phyloP scores from a whole-genome alignment of 1,284 basidiomycete species.

The Sporisorium iseilematis-ciliati region DNA sequence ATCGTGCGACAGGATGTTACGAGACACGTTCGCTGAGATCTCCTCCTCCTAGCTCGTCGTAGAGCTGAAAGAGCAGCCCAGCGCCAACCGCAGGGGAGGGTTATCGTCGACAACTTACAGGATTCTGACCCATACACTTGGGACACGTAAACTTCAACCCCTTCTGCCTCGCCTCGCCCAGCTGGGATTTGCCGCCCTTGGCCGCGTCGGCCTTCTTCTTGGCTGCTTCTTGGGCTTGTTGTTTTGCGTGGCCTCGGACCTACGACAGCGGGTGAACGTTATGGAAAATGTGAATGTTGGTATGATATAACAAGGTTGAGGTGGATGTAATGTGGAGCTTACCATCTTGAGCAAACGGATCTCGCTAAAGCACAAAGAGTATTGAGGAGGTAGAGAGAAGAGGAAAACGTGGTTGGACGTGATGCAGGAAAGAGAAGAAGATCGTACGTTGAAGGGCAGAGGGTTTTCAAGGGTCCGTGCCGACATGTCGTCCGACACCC shows the following conservation, averaged over 20 bases:
- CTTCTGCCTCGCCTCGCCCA: conserved; percentile 37
- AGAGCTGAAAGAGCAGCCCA: too few relatives aligned
- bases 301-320: not conserved
- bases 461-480: conserved; percentile 9
- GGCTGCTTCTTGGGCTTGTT: conserved; percentile 38
- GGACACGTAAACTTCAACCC: conserved; percentile 47
- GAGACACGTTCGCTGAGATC: too few relatives aligned
- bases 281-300: not conserved
- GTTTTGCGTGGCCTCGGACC: conserved; percentile 45
- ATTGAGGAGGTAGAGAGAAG: not conserved
- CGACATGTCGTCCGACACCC: conserved; percentile 14
- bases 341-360: too few relatives aligned
- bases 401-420: not conserved
- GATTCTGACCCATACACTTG: conserved; percentile 36
- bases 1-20: too few relatives aligned
- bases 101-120: conserved; percentile 32
- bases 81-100: too few relatives aligned
- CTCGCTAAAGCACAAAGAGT: not conserved
- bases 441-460: not conserved
- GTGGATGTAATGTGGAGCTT: too few relatives aligned
- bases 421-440: too few relatives aligned
- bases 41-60: too few relatives aligned
- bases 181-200: conserved; percentile 35
- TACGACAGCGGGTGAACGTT: not conserved
- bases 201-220: conserved; percentile 27